Percentiles rank a stretch among this genome's conserved stretches.
Evolutionary conservation across 805 yeast species (phyloP).

Genomic region (Yamadazyma paraphyllophila): DNA sequence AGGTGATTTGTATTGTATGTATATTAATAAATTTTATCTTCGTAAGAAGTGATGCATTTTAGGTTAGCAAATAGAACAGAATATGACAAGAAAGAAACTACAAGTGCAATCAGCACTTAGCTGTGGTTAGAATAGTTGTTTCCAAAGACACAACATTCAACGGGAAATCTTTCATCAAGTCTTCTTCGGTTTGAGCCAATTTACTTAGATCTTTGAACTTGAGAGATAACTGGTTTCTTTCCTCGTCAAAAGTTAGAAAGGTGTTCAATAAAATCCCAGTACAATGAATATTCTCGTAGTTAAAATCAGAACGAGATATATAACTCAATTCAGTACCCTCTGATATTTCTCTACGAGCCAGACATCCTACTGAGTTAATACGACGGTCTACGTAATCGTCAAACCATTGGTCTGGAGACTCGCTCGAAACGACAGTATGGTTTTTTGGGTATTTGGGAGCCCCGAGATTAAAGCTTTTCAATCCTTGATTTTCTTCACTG

Average conservation of each 20-base stretch:
- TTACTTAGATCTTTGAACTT: slow-evolving; percentile 16
- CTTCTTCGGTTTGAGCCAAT: slow-evolving; percentile 13
- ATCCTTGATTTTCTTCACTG: slow-evolving; percentile 5
- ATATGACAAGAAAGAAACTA: too few species aligned
- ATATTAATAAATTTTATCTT: slow-evolving; percentile 1
- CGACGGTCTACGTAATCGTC: not conserved
- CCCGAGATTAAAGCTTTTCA: not conserved
- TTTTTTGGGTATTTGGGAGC: not conserved
- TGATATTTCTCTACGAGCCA: slow-evolving; percentile 12
- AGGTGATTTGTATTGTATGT: not conserved
- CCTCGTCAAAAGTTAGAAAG: slow-evolving; percentile 19
- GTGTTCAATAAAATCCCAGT: slow-evolving; percentile 31
- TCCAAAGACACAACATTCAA: slow-evolving; percentile 28
- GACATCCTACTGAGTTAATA: not conserved
- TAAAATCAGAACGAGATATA: slow-evolving; percentile 1
- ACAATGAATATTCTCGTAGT: slow-evolving; percentile 22
- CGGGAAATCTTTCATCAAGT: slow-evolving; percentile 29
- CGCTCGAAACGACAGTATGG: not conserved
- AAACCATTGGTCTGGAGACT: not conserved
- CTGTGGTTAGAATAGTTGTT: slow-evolving; percentile 24
- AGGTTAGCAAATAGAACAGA: too few species aligned
- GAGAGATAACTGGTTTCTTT: slow-evolving; percentile 13
- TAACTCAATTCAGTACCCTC: slow-evolving; percentile 11
- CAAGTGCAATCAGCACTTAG: not conserved
- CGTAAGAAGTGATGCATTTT: not conserved